Conservation (phyloP, 2,329 filamentous ascomycete genomes). For the Helotiales sp. region DNA sequence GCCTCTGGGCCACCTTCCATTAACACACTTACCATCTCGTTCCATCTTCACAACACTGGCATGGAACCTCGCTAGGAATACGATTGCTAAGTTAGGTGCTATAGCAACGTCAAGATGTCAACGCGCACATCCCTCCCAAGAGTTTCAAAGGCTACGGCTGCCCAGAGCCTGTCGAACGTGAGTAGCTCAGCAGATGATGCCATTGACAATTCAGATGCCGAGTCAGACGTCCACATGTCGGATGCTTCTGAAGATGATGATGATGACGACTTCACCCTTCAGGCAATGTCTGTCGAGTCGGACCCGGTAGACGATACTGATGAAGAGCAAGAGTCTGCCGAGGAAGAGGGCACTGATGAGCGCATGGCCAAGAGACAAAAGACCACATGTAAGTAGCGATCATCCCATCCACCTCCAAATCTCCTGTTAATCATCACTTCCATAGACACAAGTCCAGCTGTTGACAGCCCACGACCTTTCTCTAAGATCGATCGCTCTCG, state of each 20-base stretch:
- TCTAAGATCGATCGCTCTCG: neutral
- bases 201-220: too few species aligned
- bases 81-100: neutral
- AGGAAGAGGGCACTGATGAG: neutral
- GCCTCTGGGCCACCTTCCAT: neutral
- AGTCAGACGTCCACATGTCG: too few species aligned
- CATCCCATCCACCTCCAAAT: neutral
- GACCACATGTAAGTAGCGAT: neutral
- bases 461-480: neutral
- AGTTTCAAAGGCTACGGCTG: neutral
- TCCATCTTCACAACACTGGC: neutral
- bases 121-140: neutral
- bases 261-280: too few species aligned
- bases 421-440: neutral
- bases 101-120: neutral
- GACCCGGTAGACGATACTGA: neutral
- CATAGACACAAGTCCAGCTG: neutral
- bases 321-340: neutral
- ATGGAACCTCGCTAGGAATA: neutral
- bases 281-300: neutral
- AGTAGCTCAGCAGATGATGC: too few species aligned
- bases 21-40: neutral
- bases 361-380: neutral
- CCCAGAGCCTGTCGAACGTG: neutral
- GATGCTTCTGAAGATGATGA: too few species aligned